Conservation (phyloP, 768 basidiomycete genomes). For the Mycena albidolilacea region DNA sequence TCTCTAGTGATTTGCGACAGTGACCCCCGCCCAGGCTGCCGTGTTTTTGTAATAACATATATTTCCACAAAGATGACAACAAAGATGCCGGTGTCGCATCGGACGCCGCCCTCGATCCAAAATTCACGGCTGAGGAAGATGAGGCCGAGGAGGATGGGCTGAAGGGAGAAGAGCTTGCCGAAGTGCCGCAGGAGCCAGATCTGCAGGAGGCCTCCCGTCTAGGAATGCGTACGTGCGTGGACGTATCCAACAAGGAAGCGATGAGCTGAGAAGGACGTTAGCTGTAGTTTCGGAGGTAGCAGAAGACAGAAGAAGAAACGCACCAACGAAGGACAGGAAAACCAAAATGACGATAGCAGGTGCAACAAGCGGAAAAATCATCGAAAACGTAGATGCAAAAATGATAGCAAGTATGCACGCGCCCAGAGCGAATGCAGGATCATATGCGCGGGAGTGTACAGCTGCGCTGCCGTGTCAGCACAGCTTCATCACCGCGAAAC, state of each 20-base stretch:
- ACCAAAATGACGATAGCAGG: slow-evolving; percentile 79
- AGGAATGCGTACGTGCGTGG: slow-evolving; percentile 78
- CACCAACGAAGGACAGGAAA: slow-evolving; percentile 77
- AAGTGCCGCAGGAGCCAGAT: slow-evolving; percentile 84
- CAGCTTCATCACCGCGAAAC: background rate
- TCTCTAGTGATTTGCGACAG: slow-evolving; percentile 71
- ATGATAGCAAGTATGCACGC: slow-evolving; percentile 78
- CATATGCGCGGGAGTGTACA: slow-evolving; percentile 79
- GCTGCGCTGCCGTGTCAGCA: slow-evolving; percentile 52
- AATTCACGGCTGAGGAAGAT: slow-evolving; percentile 76
- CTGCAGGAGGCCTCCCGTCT: slow-evolving; percentile 82
- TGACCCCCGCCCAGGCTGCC: slow-evolving; percentile 62
- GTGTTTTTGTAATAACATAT: slow-evolving; percentile 67
- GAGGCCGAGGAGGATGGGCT: slow-evolving; percentile 83
- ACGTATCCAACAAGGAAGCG: slow-evolving; percentile 87
- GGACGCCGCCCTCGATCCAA: slow-evolving; percentile 81
- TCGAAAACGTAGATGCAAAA: slow-evolving; percentile 79
- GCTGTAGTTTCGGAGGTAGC: background rate
- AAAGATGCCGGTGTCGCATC: slow-evolving; percentile 67
- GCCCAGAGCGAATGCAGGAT: slow-evolving; percentile 76
- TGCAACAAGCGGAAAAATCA: slow-evolving; percentile 84
- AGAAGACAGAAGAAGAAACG: slow-evolving; percentile 39
- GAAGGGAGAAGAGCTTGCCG: slow-evolving; percentile 77
- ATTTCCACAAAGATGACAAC: slow-evolving; percentile 73
- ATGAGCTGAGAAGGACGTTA: slow-evolving; percentile 64